A percentile compares a stretch with the other conserved stretches of the same genome.
Evolutionary conservation across 768 basidiomycete species (phyloP).

Genomic region (Tephrocybe sp.): DNA sequence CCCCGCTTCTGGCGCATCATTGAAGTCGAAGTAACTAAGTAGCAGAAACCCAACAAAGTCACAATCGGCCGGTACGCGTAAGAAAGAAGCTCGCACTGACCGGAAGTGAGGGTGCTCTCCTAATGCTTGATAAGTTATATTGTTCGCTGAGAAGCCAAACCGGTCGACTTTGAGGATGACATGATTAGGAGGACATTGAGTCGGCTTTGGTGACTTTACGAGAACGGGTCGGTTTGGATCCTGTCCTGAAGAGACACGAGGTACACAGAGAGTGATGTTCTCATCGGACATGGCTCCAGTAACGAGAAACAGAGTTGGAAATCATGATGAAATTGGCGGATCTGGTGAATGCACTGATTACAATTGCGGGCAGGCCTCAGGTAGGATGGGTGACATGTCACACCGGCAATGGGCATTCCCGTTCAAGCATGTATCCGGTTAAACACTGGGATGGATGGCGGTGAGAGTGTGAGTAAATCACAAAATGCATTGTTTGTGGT

Average conservation of each 20-base stretch:
- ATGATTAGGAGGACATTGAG: constrained; percentile 36
- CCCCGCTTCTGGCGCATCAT: constrained; percentile 39
- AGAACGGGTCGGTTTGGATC: constrained; percentile 22
- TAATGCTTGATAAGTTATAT: constrained; percentile 63
- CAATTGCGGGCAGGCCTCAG: too few relatives aligned
- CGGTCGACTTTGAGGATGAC: constrained; percentile 58
- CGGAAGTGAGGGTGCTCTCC: constrained; percentile 49
- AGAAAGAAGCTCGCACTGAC: constrained; percentile 22
- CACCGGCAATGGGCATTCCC: too few relatives aligned
- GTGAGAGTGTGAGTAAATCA: too few relatives aligned
- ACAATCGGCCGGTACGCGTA: neutral
- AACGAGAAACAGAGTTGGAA: too few relatives aligned
- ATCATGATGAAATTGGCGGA: too few relatives aligned
- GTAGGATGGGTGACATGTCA: too few relatives aligned
- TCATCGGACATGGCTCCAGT: constrained; percentile 3
- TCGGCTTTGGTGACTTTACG: constrained; percentile 18
- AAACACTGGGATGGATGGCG: too few relatives aligned
- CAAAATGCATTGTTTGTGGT: too few relatives aligned
- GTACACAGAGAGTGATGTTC: constrained; percentile 30
- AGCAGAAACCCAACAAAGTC: neutral
- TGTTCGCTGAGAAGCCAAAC: constrained; percentile 73
- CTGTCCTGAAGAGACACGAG: constrained; percentile 25
- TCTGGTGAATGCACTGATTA: too few relatives aligned
- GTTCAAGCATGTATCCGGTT: too few relatives aligned
- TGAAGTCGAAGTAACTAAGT: constrained; percentile 67